Percentiles rank a stretch among this genome's conserved stretches.
These are phyloP conservation scores for Albizia julibrissin DNA, from an alignment of 306 rosid genomes.

Conservation along the genomic window DNA sequence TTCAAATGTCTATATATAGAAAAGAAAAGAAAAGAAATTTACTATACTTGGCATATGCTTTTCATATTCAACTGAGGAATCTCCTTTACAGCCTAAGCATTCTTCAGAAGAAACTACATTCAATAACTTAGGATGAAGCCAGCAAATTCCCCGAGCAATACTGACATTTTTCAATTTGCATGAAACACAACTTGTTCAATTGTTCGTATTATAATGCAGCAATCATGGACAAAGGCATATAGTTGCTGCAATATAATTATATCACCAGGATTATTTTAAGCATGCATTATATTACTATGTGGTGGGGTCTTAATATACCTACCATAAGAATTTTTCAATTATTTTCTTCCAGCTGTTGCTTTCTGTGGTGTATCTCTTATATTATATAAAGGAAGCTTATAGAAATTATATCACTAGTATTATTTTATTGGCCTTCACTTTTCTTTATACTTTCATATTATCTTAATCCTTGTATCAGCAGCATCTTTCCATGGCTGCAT, in stretches of 20 bases:
- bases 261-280: constrained; percentile 18
- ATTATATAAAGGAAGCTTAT: not conserved
- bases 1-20: constrained; percentile 25
- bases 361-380: not conserved
- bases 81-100: constrained; percentile 44
- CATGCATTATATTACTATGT: constrained; percentile 37
- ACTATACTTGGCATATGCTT: constrained; percentile 30
- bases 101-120: constrained; percentile 6
- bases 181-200: constrained; percentile 34
- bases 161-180: constrained; percentile 28
- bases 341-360: constrained; percentile 8
- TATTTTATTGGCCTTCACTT: constrained; percentile 6
- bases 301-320: constrained; percentile 34
- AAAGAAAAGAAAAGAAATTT: not conserved
- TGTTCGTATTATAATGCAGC: constrained; percentile 40
- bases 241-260: constrained; percentile 5
- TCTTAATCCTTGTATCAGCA: not conserved
- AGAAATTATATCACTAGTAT: not conserved
- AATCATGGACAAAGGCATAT: constrained; percentile 28
- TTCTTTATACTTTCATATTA: not conserved
- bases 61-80: constrained; percentile 28
- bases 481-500: constrained; percentile 6
- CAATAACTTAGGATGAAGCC: constrained; percentile 19
- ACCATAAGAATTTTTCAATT: constrained; percentile 21
- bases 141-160: constrained; percentile 35